phyloP scores from a whole-genome alignment of 2,329 filamentous ascomycete species.

The Tricladium varicosporioides region DNA sequence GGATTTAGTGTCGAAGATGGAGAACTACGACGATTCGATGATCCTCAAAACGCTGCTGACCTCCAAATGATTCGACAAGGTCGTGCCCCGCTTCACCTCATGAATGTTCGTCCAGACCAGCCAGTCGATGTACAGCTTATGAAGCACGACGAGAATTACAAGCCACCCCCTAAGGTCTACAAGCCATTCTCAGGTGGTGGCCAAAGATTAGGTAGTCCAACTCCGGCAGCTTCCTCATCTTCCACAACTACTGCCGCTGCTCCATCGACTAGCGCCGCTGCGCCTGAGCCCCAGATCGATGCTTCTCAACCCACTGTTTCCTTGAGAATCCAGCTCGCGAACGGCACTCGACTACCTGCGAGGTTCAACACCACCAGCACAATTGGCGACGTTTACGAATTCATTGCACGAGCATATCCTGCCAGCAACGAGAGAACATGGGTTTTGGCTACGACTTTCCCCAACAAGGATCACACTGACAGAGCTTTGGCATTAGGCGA shows the following conservation, averaged over 20 bases:
- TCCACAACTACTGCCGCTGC: conserved; percentile 34
- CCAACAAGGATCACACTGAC: conserved; percentile 76
- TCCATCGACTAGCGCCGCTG: conserved; percentile 33
- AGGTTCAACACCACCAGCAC: conserved; percentile 81
- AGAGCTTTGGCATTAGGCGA: conserved; percentile 57
- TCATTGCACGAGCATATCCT: conserved; percentile 64
- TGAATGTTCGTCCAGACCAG: conserved; percentile 73
- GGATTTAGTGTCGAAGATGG: conserved; percentile 86
- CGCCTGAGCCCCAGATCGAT: conserved; percentile 52
- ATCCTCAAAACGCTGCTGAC: conserved; percentile 70
- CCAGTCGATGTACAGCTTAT: conserved; percentile 75
- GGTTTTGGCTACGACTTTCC: conserved; percentile 80
- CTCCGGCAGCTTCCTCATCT: conserved; percentile 56
- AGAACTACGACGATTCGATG: conserved; percentile 73
- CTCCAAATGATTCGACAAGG: conserved; percentile 75
- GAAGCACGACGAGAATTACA: conserved; percentile 72
- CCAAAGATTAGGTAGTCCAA: conserved; percentile 73
- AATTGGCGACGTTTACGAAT: conserved; percentile 73
- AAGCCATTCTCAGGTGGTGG: conserved; percentile 72
- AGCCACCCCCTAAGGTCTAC: conserved; percentile 70
- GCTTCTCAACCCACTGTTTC: conserved; percentile 64
- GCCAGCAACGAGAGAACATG: conserved; percentile 58
- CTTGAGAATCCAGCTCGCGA: conserved; percentile 74
- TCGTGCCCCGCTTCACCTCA: conserved; percentile 72
- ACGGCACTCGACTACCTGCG: conserved; percentile 73